phyloP scores from a whole-genome alignment of 2,329 filamentous ascomycete species.

The Fusarium nygamai region DNA sequence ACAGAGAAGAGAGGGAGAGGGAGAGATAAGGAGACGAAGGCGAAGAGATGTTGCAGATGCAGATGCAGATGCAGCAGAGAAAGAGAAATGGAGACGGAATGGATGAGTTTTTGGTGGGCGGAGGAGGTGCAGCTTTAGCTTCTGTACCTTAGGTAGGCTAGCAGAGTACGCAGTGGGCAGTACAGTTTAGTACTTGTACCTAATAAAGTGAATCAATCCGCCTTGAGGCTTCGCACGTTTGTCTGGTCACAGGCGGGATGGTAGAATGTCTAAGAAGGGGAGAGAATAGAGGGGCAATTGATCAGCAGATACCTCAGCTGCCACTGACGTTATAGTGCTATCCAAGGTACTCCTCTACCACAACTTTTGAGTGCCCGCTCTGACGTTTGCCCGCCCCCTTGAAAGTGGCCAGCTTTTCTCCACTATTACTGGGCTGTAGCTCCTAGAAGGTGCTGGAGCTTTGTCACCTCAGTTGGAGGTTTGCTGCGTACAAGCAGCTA shows the following conservation, averaged over 20 bases:
- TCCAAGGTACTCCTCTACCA: conserved; percentile 13
- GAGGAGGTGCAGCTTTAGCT: conserved; percentile 40
- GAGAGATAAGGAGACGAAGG: conserved; percentile 9
- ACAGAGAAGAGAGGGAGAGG: conserved; percentile 12
- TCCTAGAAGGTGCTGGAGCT: conserved; percentile 38
- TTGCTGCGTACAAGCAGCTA: not conserved
- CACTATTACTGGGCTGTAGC: conserved; percentile 38
- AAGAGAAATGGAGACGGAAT: conserved; percentile 26
- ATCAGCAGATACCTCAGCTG: conserved; percentile 31
- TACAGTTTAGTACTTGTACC: not conserved
- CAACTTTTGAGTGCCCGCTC: conserved; percentile 15
- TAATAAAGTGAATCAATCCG: not conserved
- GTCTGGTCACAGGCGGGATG: conserved; percentile 27
- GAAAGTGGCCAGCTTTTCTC: conserved; percentile 20
- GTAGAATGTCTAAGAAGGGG: conserved; percentile 55
- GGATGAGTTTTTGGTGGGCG: conserved; percentile 42
- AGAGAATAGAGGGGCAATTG: conserved; percentile 49
- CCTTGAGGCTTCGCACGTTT: conserved; percentile 35
- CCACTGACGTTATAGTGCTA: not conserved
- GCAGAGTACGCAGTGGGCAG: not conserved
- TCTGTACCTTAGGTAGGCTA: conserved; percentile 20
- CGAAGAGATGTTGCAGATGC: conserved; percentile 33
- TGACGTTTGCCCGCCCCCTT: conserved; percentile 31
- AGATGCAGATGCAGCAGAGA: conserved; percentile 28
- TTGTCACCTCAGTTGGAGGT: conserved; percentile 20